A percentile compares a stretch with the other conserved stretches of the same genome.
These are phyloP conservation scores for Drechslerella dactyloides DNA, from an alignment of 2,329 filamentous ascomycete genomes.

Conservation along the genomic window DNA sequence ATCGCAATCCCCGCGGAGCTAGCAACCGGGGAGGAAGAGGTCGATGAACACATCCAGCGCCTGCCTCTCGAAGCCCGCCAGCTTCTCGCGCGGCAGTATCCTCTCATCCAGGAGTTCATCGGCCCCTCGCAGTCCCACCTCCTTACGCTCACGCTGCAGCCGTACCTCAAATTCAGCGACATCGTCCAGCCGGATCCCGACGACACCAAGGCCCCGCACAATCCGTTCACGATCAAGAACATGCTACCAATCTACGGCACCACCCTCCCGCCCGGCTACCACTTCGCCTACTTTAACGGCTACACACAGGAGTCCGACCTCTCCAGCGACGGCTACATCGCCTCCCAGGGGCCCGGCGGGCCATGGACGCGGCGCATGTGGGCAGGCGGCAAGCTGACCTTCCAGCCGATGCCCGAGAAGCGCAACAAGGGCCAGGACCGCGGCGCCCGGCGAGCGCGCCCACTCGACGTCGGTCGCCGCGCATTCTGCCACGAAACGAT, in stretches of 20 bases:
- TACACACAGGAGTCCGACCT: constrained; percentile 68
- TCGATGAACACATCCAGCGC: constrained; percentile 55
- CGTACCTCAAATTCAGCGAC: constrained; percentile 44
- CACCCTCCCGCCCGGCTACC: constrained; percentile 69
- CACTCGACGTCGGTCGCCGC: constrained; percentile 42
- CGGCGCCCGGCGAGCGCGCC: constrained; percentile 60
- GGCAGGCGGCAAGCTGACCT: constrained; percentile 77
- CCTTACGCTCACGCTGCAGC: constrained; percentile 67
- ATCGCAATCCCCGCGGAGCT: constrained; percentile 30
- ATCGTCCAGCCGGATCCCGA: constrained; percentile 10
- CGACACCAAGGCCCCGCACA: constrained; percentile 53
- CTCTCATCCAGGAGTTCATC: constrained; percentile 65
- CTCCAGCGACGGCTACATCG: constrained; percentile 82
- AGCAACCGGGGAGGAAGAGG: constrained; percentile 27
- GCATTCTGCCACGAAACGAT: constrained; percentile 61
- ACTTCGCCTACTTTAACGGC: constrained; percentile 86
- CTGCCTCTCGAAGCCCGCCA: constrained; percentile 63
- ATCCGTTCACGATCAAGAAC: constrained; percentile 56
- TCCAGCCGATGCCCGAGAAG: constrained; percentile 58
- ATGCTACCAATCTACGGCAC: constrained; percentile 55
- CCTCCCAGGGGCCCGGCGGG: constrained; percentile 73
- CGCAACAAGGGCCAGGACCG: constrained; percentile 55
- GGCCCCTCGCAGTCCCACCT: constrained; percentile 70
- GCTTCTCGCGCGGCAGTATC: constrained; percentile 56
- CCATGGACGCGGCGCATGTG: constrained; percentile 82